Evolutionary conservation across 192 early-diverging fungal species (phyloP).

Genomic region (Backusella mclennaniae): DNA sequence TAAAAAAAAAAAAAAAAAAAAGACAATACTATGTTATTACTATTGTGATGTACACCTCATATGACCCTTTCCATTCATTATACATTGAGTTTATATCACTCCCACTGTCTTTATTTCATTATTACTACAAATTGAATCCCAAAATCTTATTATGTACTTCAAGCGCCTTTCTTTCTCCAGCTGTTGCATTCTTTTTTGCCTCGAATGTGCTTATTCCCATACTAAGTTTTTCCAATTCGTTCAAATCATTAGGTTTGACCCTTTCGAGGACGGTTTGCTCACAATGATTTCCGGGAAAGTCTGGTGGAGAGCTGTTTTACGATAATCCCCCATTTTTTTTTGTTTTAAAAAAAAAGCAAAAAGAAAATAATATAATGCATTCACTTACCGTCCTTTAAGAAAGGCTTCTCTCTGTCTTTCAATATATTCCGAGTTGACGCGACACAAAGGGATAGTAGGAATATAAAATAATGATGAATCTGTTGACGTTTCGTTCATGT

Average conservation of each 20-base stretch:
- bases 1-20: too few species aligned
- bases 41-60: too few species aligned
- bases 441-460: constrained; percentile 27
- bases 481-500: not conserved
- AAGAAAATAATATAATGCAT: not conserved
- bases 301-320: constrained; percentile 25
- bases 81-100: too few species aligned
- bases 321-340: too few species aligned
- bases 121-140: not conserved
- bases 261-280: constrained; percentile 19
- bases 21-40: too few species aligned
- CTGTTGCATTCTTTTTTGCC: not conserved
- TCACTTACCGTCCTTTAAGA: constrained; percentile 26
- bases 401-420: constrained; percentile 20
- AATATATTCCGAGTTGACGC: constrained; percentile 22
- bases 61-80: too few species aligned
- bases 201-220: constrained; percentile 15
- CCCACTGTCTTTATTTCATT: too few species aligned
- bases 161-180: constrained; percentile 12
- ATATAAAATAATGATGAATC: constrained; percentile 34
- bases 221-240: not conserved
- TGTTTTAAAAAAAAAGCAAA: not conserved
- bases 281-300: constrained; percentile 30
- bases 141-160: not conserved
- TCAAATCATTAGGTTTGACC: constrained; percentile 11